Evolutionary conservation across 2,329 filamentous ascomycete species (phyloP).

Genomic region (Ceratocystiopsis minuta): DNA sequence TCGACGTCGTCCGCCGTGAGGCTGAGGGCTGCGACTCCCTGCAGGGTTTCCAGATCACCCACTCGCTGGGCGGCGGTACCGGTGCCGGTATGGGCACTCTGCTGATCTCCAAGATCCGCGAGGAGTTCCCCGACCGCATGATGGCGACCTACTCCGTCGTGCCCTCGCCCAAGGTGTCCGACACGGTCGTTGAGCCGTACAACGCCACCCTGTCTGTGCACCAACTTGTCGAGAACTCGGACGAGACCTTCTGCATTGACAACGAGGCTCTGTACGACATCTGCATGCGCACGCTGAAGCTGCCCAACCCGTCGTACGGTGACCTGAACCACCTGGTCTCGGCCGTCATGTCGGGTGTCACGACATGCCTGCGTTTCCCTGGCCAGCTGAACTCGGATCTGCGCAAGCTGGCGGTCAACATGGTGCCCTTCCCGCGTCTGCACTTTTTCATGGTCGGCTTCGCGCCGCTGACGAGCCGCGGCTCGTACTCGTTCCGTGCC

Average conservation of each 20-base stretch:
- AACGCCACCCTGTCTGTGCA: constrained; percentile 98
- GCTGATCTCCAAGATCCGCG: constrained; percentile 99
- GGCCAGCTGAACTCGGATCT: constrained; percentile 99
- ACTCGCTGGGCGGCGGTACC: constrained; percentile 99
- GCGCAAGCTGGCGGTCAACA: constrained; percentile 98
- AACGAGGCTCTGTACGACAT: constrained; percentile 99
- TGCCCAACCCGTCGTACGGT: constrained; percentile 94
- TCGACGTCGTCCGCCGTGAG: constrained; percentile 97
- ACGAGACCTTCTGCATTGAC: constrained; percentile 99
- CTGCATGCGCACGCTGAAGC: constrained; percentile 99
- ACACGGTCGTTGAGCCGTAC: constrained; percentile 99
- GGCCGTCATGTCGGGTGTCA: constrained; percentile 98
- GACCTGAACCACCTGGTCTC: constrained; percentile 99
- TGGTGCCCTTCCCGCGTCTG: constrained; percentile 99
- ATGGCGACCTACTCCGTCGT: constrained; percentile 99
- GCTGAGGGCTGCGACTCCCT: constrained; percentile 98
- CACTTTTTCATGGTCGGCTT: constrained; percentile 99
- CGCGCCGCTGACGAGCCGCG: constrained; percentile 79
- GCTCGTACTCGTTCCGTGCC: constrained; percentile 86
- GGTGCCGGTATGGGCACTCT: constrained; percentile 99
- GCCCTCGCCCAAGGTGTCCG: constrained; percentile 96
- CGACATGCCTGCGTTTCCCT: constrained; percentile 96
- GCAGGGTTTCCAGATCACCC: constrained; percentile 99
- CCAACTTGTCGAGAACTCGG: constrained; percentile 99
- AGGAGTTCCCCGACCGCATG: constrained; percentile 99